Percentiles rank a stretch among this genome's conserved stretches.
Evolutionary conservation across 441 rosid species (phyloP).

Genomic region (Viola pubescens): DNA sequence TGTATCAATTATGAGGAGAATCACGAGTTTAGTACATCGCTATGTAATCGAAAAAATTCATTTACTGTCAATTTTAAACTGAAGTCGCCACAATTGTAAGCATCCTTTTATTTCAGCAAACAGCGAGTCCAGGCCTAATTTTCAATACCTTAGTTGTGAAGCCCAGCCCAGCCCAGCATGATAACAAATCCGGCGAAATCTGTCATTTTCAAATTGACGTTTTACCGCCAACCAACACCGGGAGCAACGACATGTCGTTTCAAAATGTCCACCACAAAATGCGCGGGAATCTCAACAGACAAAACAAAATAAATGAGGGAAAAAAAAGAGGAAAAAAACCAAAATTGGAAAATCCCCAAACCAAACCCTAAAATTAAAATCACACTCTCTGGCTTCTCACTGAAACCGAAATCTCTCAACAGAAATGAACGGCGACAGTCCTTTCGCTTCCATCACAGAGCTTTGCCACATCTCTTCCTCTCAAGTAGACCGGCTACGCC

Average conservation of each 20-base stretch:
- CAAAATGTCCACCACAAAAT: neutral
- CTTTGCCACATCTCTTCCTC: constrained; percentile 24
- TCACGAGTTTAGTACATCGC: too few species aligned
- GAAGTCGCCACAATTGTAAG: too few species aligned
- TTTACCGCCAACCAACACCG: too few species aligned
- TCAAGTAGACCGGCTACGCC: constrained; percentile 20
- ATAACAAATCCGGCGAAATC: too few species aligned
- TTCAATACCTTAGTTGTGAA: too few species aligned
- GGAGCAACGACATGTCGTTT: neutral
- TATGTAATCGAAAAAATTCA: too few species aligned
- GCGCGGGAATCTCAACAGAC: neutral
- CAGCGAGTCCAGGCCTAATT: too few species aligned
- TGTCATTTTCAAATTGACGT: too few species aligned
- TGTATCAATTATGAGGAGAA: too few species aligned
- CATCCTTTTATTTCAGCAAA: too few species aligned
- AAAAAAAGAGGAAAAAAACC: neutral
- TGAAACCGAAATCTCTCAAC: neutral
- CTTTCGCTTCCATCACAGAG: constrained; percentile 19
- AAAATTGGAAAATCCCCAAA: neutral
- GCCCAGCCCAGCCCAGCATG: too few species aligned
- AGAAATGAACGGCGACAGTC: constrained; percentile 11
- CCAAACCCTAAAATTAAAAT: neutral
- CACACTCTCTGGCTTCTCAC: neutral
- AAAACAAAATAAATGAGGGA: neutral
- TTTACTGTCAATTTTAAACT: too few species aligned